Evolutionary conservation across 495 filamentous ascomycete genomes (phyloP), one percentile per base, ranked within the genome.

Genomic region (Neurospora sp.): DNA sequence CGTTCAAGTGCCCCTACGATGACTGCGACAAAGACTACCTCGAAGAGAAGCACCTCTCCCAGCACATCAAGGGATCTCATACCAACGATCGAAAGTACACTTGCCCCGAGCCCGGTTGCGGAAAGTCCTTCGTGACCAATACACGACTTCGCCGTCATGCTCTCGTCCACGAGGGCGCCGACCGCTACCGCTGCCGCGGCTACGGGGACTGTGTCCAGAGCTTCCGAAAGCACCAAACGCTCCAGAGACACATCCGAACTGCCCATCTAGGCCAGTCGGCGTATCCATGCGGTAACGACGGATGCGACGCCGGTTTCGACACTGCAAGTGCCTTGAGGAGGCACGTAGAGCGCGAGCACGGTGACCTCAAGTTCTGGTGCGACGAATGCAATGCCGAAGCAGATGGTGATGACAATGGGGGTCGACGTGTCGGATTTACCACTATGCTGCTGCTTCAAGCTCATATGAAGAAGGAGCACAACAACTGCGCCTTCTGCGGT

Each of bases 191-290:
- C 72, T 99, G 96, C 78, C 89, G 86, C 8, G 91, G 89, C 31
- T 90, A 90, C 74, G 88, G 90, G 9, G 91, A 88, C 2, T 99
- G 96, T 79, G 84, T 88, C 41, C 87, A 91, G 80, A 88, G 87
- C 16, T 99, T 98, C 81, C 88, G 96, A 54, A 98, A 98, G 80
- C 92, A 94, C 77, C 88, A 91, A 71, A 97, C 94, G 3, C 87
- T 99, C 12, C 89, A 93, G 76, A 89, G 91, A 20, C 96, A 99
- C 81, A 89, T 98, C 70, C 86, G 88, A 27, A 84, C 86, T 0
- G 88, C 86, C 3, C 96, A 99, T 79, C 84, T 95, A 31, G 84
- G 90, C 7, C 79, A 88, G 73, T 85, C 90, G 27, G 88, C 93
- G 2, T 96, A 89, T 74, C 82, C 85, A 3, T 98, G 94, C 80